Evolutionary conservation across 768 basidiomycete genomes (phyloP).

Genomic region (Boletus patriciae): DNA sequence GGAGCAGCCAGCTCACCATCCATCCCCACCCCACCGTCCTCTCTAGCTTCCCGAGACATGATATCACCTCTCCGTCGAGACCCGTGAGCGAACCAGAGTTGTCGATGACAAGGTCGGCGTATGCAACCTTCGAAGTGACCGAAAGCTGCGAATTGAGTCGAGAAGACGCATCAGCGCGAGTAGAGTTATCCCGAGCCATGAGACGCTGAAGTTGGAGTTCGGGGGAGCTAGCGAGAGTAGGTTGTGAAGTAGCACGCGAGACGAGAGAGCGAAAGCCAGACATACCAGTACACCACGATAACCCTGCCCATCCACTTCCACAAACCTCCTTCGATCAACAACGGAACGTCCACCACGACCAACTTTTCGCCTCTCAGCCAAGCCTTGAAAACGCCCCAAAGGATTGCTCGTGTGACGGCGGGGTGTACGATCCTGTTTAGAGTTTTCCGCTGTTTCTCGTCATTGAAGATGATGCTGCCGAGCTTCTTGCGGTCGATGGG

Average conservation of each 20-base stretch:
- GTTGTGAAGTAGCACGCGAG: not conserved
- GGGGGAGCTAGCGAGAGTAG: slow-evolving; percentile 53
- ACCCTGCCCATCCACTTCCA: slow-evolving; percentile 83
- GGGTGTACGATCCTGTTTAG: slow-evolving; percentile 91
- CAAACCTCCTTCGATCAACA: slow-evolving; percentile 85
- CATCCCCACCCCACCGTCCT: slow-evolving; percentile 55
- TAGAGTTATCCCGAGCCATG: slow-evolving; percentile 68
- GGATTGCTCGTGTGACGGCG: slow-evolving; percentile 78
- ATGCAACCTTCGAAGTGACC: slow-evolving; percentile 74
- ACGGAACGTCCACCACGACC: slow-evolving; percentile 86
- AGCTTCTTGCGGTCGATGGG: slow-evolving; percentile 79
- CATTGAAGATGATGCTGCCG: slow-evolving; percentile 82
- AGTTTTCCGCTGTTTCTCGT: slow-evolving; percentile 64
- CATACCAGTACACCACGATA: slow-evolving; percentile 90
- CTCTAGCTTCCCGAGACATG: slow-evolving; percentile 44
- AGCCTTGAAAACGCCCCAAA: slow-evolving; percentile 58
- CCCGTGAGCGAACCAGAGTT: slow-evolving; percentile 79
- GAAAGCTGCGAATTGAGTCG: slow-evolving; percentile 81
- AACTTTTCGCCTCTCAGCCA: slow-evolving; percentile 81
- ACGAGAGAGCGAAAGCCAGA: slow-evolving; percentile 2
- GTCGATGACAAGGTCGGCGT: slow-evolving; percentile 85
- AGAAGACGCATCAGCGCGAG: slow-evolving; percentile 63
- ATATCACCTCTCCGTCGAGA: slow-evolving; percentile 48
- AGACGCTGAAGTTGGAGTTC: slow-evolving; percentile 84
- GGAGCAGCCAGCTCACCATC: slow-evolving; percentile 62